These are phyloP conservation scores for Ogataea ganodermae DNA, from an alignment of 805 yeast genomes.

Conservation along the genomic window DNA sequence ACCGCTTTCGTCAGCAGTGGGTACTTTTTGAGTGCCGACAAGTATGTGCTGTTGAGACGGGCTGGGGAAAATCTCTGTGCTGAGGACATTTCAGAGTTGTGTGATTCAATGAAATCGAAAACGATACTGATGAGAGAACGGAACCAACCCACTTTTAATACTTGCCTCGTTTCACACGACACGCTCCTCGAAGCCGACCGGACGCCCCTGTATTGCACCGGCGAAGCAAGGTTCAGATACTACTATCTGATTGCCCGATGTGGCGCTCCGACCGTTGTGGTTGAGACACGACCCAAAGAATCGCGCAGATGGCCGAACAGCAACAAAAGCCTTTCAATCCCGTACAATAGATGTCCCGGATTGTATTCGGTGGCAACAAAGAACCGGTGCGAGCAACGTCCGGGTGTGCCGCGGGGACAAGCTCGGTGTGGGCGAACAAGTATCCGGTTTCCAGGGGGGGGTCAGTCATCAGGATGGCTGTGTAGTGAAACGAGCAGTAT, in stretches of 20 bases:
- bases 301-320: conserved; percentile 5
- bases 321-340: not conserved
- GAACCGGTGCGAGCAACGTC: not conserved
- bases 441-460: too few species aligned
- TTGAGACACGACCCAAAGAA: not conserved
- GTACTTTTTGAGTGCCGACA: conserved; percentile 42
- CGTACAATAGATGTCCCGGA: not conserved
- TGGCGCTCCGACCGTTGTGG: conserved; percentile 6
- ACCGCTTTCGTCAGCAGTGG: conserved; percentile 62
- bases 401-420: too few species aligned
- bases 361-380: not conserved
- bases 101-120: not conserved
- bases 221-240: conserved; percentile 1
- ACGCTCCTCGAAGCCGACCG: too few species aligned
- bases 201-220: not conserved
- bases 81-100: not conserved
- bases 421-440: too few species aligned
- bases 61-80: not conserved
- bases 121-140: not conserved
- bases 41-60: conserved; percentile 32
- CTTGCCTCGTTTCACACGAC: too few species aligned
- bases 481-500: too few species aligned
- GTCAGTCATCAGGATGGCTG: too few species aligned
- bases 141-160: too few species aligned
- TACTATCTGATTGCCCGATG: conserved; percentile 6